Base-by-base conservation (phyloP, 2,329 filamentous ascomycete species). In the Colletotrichum horii region DNA sequence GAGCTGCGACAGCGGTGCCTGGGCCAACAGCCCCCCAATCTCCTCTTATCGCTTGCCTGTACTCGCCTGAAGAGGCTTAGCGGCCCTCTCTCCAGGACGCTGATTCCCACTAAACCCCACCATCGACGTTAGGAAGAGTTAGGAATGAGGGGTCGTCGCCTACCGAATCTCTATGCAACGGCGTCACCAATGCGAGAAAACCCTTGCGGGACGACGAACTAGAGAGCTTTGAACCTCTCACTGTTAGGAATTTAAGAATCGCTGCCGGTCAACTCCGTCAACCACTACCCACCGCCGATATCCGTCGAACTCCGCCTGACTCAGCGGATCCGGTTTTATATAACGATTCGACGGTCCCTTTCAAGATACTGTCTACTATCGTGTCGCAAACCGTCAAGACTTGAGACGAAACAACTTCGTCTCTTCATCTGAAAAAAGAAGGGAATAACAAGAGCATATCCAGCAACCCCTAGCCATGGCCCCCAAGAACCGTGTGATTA, bases 401-500 rank as follows among this genome's bases (percentile, higher is more conserved):
- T 73, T 32, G 48, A 43, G 56, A 68, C 62, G 62, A 67, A 48
- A 28, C 30, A 11, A 22, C 22, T 34, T 36, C 61, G 24, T 28
- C 24, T 26, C 15, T 48, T 55, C 36, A 66, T 26, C 24, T 24
- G 22, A 34, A n/a, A 28, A 38, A 28, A 22, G 11, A 12, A 61
- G 14, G n/a, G 22, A 15, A 19, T 14, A 32, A 9, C 28, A 19
- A 15, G n/a, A 48, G 43, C 22, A 52, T 52, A 52, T 26, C 24
- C 14, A 28, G 12, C 24, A 48, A 22, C n/a, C n/a, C 43, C 19
- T 24, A 64, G 80, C 62, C 72, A 94, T 95, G 93, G 88, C 91
- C 71, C 90, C 93, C 32, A 92, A 91, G 80, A 92, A 91, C 80
- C 93, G 94, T 81, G 93, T 99, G 79, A 98, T 99, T 80, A 97